Evolutionary conservation across 768 basidiomycete species (phyloP), one percentile per base, ranked within the genome.

Genomic region (Butyriboletus loyo): DNA sequence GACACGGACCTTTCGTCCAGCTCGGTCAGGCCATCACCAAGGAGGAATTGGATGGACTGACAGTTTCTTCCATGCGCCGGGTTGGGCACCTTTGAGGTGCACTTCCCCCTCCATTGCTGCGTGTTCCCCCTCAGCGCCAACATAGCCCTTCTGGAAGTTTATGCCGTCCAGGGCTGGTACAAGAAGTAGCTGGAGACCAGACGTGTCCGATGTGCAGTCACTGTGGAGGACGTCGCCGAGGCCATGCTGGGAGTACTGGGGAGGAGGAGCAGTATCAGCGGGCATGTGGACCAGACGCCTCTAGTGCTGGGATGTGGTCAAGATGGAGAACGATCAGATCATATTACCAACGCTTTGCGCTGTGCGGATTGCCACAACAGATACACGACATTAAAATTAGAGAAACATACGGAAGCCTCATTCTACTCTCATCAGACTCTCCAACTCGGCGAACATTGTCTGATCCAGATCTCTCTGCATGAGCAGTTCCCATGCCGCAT

Each of bases 81-180:
- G 72, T 51, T 79, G 77, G 32, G 77, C 76, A 50, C 82, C 86
- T 70, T 93, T 94, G 59, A 93, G 75, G 66, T 93, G 92, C 17
- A 94, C 76, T 65, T 93, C 92, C 42, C 92, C 92, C 64, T 92
- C 91, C 48, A 94, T 81, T 9, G 89, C 86, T 14, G 91, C 89
- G 53, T 77, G 79, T 68, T 92, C 91, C 46, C 81, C 88, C 50
- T 91, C 89, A 22, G 86, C 88, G 46, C 92, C 92, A 8, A 94
- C 75, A 66, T 81, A 90, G 11, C 92, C 92, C 62, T 85, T 87
- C 72, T 94, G 92, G 62, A 94, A 95, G 66, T 84, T 81, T 50
- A 88, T 74, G 21, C 83, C 77, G 66, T 87, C 81, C 44, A 79
- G 74, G 14, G 83, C 77, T 0, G 92, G 92, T 13, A 85, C 74